Conservation (phyloP, 352 stramenopile species). For the Phytopythium ostracodes region DNA sequence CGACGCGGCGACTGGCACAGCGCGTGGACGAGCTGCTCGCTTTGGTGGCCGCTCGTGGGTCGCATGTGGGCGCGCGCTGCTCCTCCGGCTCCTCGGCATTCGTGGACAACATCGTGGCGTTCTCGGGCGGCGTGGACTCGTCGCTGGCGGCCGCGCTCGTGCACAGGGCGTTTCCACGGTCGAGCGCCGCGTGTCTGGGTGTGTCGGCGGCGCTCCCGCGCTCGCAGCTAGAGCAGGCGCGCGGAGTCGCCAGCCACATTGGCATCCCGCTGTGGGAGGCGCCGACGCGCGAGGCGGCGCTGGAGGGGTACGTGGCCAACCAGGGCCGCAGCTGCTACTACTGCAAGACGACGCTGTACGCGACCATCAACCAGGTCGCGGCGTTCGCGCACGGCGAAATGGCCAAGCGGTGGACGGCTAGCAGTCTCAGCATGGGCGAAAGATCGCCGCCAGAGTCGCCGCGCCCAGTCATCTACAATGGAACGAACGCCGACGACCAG, state of each 20-base stretch:
- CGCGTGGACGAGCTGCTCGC: constrained; percentile 35
- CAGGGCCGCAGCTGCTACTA: constrained; percentile 93
- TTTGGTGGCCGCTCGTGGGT: constrained; percentile 29
- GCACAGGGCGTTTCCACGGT: constrained; percentile 69
- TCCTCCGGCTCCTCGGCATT: not conserved
- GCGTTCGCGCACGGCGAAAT: constrained; percentile 42
- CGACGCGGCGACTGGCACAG: not conserved
- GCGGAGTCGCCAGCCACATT: constrained; percentile 83
- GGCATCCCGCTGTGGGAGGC: constrained; percentile 88
- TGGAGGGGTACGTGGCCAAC: constrained; percentile 93
- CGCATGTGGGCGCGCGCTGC: not conserved
- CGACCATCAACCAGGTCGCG: constrained; percentile 87
- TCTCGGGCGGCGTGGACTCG: constrained; percentile 95
- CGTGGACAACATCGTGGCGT: constrained; percentile 83
- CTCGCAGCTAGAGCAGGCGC: constrained; percentile 86
- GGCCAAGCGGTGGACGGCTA: constrained; percentile 2
- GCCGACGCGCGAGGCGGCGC: constrained; percentile 72
- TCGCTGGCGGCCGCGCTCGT: constrained; percentile 91
- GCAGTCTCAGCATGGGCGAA: not conserved
- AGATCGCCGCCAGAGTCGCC: constrained; percentile 1
- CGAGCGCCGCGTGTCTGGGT: constrained; percentile 89
- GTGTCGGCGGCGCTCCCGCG: constrained; percentile 88
- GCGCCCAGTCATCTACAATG: constrained; percentile 91
- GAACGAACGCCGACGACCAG: constrained; percentile 95
- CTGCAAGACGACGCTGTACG: constrained; percentile 98